phyloP scores from a whole-genome alignment of 345 rosid species.

The Tarenaya hassleriana region DNA sequence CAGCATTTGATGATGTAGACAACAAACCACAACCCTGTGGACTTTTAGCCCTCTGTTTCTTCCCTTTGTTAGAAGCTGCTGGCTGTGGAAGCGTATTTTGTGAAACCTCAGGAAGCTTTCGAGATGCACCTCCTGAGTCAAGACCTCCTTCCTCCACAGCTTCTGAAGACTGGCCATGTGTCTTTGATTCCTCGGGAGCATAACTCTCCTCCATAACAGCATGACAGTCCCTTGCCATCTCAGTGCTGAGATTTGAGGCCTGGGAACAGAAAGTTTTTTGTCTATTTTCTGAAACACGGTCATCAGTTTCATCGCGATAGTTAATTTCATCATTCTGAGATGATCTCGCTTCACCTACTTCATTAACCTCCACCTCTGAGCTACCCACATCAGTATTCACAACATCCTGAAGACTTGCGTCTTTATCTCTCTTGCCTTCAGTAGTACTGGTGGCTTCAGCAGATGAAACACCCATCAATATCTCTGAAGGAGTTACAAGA shows the following conservation, averaged over 20 bases:
- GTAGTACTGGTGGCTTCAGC: slow-evolving; percentile 40
- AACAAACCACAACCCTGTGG: slow-evolving; percentile 42
- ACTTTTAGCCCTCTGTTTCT: slow-evolving; percentile 54
- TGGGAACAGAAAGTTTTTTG: slow-evolving; percentile 57
- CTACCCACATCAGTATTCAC: slow-evolving; percentile 35
- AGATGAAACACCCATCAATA: slow-evolving; percentile 56
- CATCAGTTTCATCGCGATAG: slow-evolving; percentile 32
- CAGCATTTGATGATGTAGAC: slow-evolving; percentile 50
- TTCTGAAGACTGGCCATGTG: slow-evolving; percentile 29
- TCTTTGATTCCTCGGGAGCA: slow-evolving; percentile 34
- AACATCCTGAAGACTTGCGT: slow-evolving; percentile 40
- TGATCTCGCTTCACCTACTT: slow-evolving; percentile 47
- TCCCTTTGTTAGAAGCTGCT: slow-evolving; percentile 44
- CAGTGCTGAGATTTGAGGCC: slow-evolving; percentile 58
- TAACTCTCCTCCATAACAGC: slow-evolving; percentile 37
- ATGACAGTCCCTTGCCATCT: slow-evolving; percentile 48
- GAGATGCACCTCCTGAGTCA: slow-evolving; percentile 37
- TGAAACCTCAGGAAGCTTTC: slow-evolving; percentile 38
- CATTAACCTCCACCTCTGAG: slow-evolving; percentile 57
- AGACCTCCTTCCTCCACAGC: slow-evolving; percentile 37
- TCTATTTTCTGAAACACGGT: slow-evolving; percentile 34
- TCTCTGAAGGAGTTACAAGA: slow-evolving; percentile 78
- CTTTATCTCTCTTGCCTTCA: slow-evolving; percentile 40
- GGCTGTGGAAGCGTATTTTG: slow-evolving; percentile 32
- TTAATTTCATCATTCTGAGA: slow-evolving; percentile 40